Evolutionary conservation across 2,329 filamentous ascomycete species (phyloP), one percentile per base, ranked within the genome.

Genomic region (Beauveria australis): DNA sequence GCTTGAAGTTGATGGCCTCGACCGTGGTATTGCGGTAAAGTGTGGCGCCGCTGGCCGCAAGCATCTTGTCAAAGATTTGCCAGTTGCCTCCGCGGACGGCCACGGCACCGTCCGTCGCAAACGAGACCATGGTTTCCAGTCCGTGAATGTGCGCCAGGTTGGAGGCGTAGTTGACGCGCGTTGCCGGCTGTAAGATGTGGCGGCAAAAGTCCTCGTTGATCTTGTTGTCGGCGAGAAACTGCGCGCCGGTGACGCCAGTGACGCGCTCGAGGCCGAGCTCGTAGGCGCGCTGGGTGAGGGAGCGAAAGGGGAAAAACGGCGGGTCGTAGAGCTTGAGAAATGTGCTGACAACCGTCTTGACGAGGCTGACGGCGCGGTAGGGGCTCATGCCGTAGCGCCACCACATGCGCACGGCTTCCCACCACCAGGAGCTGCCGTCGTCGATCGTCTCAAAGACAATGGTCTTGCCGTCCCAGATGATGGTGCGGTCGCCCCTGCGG

Each of bases 161-260:
- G 53, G 92, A 91, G 1, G 89, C 94, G 74, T 97, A 99, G 73
- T 97, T 97, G 64, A 97, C 93, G 22, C 94, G 83, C 1, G 94
- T 97, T 61, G 87, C 89, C 1, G 93, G 91, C 74, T 97, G 93
- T 28, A 97, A 85, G 53, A 99, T 84, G 55, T 99, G 91, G 16
- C 84, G 83, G 0, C 87, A 79, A 70, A 96, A 97, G 0, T 77
- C 71, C 0, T 79, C 76, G 26, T 82, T 79, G 60, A 97, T 85
- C 68, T 83, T 82, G 66, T 91, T 89, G 44, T 82, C 75, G 28
- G 78, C 78, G 14, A 97, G 76, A 64, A 87, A 89, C 68, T 92
- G 83, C 63, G 86, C 79, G 5, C 92, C 94, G 0, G 92, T 91
- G 9, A 86, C 73, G 0, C 83, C 81, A 0, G 90, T 93, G 0